These are phyloP conservation scores for Stemphylium lycopersici DNA, from an alignment of 2,329 filamentous ascomycete species.

Conservation along the genomic window DNA sequence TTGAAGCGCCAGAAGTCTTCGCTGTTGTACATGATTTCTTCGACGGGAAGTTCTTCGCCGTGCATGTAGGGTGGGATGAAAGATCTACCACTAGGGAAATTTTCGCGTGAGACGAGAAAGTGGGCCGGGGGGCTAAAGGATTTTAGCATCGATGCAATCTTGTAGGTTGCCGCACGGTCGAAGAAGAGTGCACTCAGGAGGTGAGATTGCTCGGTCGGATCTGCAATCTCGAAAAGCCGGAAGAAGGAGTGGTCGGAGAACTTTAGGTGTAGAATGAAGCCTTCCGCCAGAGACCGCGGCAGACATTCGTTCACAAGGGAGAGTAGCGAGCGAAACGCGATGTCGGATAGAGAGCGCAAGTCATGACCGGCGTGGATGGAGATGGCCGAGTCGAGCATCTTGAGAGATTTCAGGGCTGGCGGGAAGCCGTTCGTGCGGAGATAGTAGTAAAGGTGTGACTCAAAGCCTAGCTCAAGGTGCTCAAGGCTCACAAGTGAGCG, in stretches of 20 bases:
- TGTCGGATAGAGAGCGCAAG: constrained; percentile 20
- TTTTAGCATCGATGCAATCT: constrained; percentile 30
- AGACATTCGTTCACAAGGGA: constrained; percentile 26
- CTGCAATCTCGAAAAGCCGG: constrained; percentile 13
- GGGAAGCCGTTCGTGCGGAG: constrained; percentile 33
- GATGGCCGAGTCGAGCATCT: constrained; percentile 34
- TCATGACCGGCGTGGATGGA: constrained; percentile 26
- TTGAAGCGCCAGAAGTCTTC: constrained; percentile 36
- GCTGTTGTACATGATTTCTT: constrained; percentile 39
- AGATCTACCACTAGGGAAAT: constrained; percentile 20
- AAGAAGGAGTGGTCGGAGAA: constrained; percentile 28
- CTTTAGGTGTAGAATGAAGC: constrained; percentile 29
- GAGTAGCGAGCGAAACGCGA: constrained; percentile 21
- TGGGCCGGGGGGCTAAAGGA: constrained; percentile 21
- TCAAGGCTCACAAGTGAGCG: constrained; percentile 33
- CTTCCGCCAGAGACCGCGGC: constrained; percentile 12
- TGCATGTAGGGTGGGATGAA: constrained; percentile 47
- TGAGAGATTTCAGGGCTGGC: constrained; percentile 31
- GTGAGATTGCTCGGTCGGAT: constrained; percentile 16
- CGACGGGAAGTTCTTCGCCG: constrained; percentile 39
- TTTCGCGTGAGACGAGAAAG: constrained; percentile 33
- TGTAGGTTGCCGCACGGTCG: constrained; percentile 34
- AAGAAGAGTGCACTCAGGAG: constrained; percentile 27
- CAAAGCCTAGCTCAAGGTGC: constrained; percentile 37
- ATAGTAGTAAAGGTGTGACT: constrained; percentile 36